Conservation (phyloP, 345 rosid genomes). For the Eucalyptus sideroxylon region DNA sequence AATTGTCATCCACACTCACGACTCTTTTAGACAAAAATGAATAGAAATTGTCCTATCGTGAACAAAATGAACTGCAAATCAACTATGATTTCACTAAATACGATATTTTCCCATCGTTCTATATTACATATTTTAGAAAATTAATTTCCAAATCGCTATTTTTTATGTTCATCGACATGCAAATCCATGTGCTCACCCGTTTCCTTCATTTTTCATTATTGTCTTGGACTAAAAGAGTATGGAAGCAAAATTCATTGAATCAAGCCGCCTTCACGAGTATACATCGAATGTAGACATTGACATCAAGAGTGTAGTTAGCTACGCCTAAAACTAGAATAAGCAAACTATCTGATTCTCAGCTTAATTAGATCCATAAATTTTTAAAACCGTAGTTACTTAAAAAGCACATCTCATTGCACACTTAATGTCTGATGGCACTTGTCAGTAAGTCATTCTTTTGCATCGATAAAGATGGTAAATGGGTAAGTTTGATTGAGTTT, state of each 20-base stretch:
- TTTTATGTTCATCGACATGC: background rate
- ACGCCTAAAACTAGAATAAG: too few relatives aligned
- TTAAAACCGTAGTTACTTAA: background rate
- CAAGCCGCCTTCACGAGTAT: background rate
- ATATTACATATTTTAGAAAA: background rate
- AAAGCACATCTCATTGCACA: background rate
- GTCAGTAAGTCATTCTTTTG: background rate
- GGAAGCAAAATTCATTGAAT: background rate
- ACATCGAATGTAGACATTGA: background rate
- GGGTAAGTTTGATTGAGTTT: background rate
- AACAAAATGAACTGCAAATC: background rate
- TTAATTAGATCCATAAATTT: too few relatives aligned
- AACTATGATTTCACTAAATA: background rate
- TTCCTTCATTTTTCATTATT: background rate
- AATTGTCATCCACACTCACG: background rate
- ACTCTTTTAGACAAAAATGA: too few relatives aligned
- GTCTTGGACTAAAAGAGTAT: background rate
- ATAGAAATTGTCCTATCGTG: too few relatives aligned
- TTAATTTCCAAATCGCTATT: accelerated
- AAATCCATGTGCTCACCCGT: background rate
- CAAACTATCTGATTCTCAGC: background rate
- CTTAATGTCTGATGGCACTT: accelerated
- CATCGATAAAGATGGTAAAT: background rate
- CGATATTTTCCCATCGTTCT: background rate
- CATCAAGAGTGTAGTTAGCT: background rate